Evolutionary conservation across 768 basidiomycete species (phyloP).

Genomic region (Sarcodon aspratus): DNA sequence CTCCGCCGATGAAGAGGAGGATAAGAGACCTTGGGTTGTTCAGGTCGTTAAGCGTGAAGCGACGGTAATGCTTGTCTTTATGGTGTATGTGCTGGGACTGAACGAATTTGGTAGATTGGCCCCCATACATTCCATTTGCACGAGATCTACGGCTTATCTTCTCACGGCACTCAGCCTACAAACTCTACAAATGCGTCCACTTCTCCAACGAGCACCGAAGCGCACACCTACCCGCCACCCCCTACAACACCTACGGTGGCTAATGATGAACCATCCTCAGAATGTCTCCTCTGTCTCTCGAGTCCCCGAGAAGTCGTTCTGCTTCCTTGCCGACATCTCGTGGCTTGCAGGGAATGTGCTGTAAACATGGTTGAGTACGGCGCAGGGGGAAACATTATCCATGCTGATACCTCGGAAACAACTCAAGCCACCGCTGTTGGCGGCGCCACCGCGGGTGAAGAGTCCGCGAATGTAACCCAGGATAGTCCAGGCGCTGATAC

Average conservation of each 20-base stretch:
- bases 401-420: constrained; percentile 28
- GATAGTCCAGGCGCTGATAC: neutral
- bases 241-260: constrained; percentile 12
- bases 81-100: neutral
- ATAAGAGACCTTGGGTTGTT: constrained; percentile 78
- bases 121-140: constrained; percentile 91
- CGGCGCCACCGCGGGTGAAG: neutral
- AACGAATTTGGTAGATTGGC: constrained; percentile 49
- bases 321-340: constrained; percentile 86
- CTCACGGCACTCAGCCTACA: constrained; percentile 21
- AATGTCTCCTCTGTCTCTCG: constrained; percentile 86
- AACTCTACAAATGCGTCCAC: constrained; percentile 21
- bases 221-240: constrained; percentile 35
- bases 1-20: constrained; percentile 21
- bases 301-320: constrained; percentile 86
- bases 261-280: constrained; percentile 69
- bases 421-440: constrained; percentile 16
- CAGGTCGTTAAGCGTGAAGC: constrained; percentile 91
- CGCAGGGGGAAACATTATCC: constrained; percentile 79
- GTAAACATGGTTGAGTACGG: constrained; percentile 97
- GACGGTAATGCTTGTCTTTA: constrained; percentile 31
- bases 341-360: constrained; percentile 92
- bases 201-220: constrained; percentile 22
- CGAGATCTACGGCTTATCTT: constrained; percentile 87
- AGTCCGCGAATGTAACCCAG: neutral